These are phyloP conservation scores for Vanrija sp. DNA, from an alignment of 1,284 basidiomycete species.

Conservation along the genomic window DNA sequence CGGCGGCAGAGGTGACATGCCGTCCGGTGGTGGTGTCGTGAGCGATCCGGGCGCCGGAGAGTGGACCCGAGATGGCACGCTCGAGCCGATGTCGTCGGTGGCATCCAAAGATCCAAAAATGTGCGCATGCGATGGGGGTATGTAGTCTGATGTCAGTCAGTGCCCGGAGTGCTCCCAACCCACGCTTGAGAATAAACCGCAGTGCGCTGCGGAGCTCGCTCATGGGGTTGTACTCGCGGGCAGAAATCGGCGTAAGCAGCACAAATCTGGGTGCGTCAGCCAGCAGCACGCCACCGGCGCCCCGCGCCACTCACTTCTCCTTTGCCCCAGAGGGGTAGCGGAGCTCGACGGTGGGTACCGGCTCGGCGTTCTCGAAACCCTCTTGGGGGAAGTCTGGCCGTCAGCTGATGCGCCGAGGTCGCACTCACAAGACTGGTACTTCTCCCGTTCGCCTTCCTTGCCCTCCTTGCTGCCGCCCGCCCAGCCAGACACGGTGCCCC, in stretches of 20 bases:
- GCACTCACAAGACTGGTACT: slow-evolving; percentile 17
- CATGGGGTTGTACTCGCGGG: slow-evolving; percentile 50
- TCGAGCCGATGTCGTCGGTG: slow-evolving; percentile 11
- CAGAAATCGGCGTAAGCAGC: slow-evolving; percentile 39
- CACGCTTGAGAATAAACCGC: slow-evolving; percentile 40
- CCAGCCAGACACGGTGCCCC: slow-evolving; percentile 28
- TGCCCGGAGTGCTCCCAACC: slow-evolving; percentile 6
- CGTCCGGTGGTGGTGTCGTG: slow-evolving; percentile 25
- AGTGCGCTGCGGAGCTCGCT: slow-evolving; percentile 44
- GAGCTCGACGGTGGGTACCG: slow-evolving; percentile 43
- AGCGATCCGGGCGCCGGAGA: slow-evolving; percentile 19
- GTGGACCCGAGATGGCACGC: slow-evolving; percentile 12
- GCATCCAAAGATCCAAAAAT: slow-evolving; percentile 38
- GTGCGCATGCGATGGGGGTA: slow-evolving; percentile 35
- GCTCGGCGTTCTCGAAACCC: slow-evolving; percentile 40
- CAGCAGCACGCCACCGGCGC: neutral
- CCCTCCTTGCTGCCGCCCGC: slow-evolving; percentile 20
- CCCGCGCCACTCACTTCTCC: slow-evolving; percentile 35
- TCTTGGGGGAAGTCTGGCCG: slow-evolving; percentile 43
- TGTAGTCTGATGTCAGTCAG: slow-evolving; percentile 28
- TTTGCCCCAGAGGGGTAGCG: slow-evolving; percentile 47
- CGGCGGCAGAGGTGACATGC: slow-evolving; percentile 12
- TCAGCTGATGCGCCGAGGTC: neutral
- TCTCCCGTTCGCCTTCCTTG: slow-evolving; percentile 9
- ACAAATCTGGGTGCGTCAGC: slow-evolving; percentile 36